Evolutionary conservation across 805 yeast genomes (phyloP).

Genomic region (Ogataea paradorogensis): DNA sequence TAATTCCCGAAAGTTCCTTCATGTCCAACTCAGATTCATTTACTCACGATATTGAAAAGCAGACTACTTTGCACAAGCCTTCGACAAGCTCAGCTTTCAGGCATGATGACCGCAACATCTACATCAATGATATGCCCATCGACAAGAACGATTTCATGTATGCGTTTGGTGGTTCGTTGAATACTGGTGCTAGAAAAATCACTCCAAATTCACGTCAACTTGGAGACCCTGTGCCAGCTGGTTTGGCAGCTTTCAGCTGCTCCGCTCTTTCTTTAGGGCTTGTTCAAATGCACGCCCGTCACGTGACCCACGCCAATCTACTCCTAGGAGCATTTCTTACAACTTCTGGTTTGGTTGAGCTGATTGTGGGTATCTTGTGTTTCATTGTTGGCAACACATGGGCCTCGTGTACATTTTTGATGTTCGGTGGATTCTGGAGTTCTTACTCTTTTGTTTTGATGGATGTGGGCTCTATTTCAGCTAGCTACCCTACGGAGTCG

Average conservation of each 20-base stretch:
- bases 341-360: constrained; percentile 49
- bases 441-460: constrained; percentile 46
- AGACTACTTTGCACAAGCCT: constrained; percentile 15
- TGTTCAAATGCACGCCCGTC: constrained; percentile 43
- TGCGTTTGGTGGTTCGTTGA: constrained; percentile 62
- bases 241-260: constrained; percentile 47
- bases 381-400: constrained; percentile 50
- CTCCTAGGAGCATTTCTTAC: constrained; percentile 46
- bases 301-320: constrained; percentile 41
- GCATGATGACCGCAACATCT: constrained; percentile 40
- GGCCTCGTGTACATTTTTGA: constrained; percentile 51
- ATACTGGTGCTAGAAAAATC: constrained; percentile 38
- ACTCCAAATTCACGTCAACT: constrained; percentile 26
- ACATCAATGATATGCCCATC: constrained; percentile 42
- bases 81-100: constrained; percentile 31
- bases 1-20: neutral
- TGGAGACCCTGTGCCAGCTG: constrained; percentile 54
- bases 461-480: constrained; percentile 41
- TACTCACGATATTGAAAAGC: constrained; percentile 29
- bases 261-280: constrained; percentile 48
- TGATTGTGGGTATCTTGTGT: constrained; percentile 52
- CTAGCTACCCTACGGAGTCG: constrained; percentile 36
- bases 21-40: constrained; percentile 25
- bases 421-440: constrained; percentile 57
- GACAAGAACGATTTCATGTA: constrained; percentile 53